Conservation (phyloP, 1,284 basidiomycete species). For the Marasmius fiardii region DNA sequence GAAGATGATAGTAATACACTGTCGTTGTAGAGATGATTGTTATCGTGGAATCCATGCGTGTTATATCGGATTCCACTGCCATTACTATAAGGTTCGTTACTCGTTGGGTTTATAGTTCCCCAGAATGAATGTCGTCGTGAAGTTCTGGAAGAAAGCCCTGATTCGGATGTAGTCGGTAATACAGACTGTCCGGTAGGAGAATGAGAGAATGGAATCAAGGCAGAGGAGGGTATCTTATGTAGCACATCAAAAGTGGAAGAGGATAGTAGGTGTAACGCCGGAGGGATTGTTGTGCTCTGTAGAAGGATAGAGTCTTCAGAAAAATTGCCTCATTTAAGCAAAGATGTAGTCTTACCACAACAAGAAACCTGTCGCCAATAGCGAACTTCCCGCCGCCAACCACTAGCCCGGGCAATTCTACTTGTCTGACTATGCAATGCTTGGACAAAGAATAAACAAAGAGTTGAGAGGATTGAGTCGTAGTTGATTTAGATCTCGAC, state of each 20-base stretch:
- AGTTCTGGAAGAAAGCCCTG: too few species aligned
- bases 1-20: slow-evolving; percentile 31
- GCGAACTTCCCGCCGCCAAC: slow-evolving; percentile 35
- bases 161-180: not conserved
- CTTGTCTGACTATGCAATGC: slow-evolving; percentile 50
- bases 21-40: slow-evolving; percentile 19
- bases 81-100: not conserved
- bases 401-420: slow-evolving; percentile 40
- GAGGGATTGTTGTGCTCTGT: slow-evolving; percentile 56
- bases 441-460: slow-evolving; percentile 59
- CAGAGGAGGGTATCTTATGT: slow-evolving; percentile 45
- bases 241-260: slow-evolving; percentile 48
- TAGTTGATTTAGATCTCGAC: not conserved
- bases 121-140: slow-evolving; percentile 13
- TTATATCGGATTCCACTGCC: not conserved
- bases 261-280: slow-evolving; percentile 55
- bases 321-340: not conserved
- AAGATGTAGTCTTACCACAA: slow-evolving; percentile 46
- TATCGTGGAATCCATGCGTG: slow-evolving; percentile 14
- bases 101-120: slow-evolving; percentile 4
- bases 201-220: slow-evolving; percentile 38
- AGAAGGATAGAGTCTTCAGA: not conserved
- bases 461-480: slow-evolving; percentile 30
- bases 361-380: slow-evolving; percentile 47
- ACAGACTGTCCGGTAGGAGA: slow-evolving; percentile 1